Evolutionary conservation across 164 flowering plant species (phyloP), one percentile per base, ranked within the genome.

Genomic region (Aristolochia contorta): DNA sequence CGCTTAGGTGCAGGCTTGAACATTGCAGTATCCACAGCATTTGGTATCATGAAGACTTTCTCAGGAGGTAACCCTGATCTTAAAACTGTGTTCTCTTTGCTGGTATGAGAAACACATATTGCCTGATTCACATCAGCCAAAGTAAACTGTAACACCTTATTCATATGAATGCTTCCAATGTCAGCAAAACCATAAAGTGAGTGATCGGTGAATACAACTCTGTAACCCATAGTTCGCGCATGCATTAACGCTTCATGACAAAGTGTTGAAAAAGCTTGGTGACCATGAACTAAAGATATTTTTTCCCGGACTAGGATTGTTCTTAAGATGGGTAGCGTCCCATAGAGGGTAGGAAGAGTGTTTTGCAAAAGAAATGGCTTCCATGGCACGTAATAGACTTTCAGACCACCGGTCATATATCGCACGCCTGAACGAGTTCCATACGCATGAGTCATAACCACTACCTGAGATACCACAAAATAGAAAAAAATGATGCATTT

Each of bases 241-340:
- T 90, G 99, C 97, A 93, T 88, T 59, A 90, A 58, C 68, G 99
- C 97, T 74, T 93, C 96, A 65, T 90, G 97, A 67, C 97, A 88
- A 18, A 93, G 85, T 66, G 99, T 91, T 49, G 96, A 91, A 67
- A 91, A 93, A 48, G 97, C 99, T 76, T 91, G 99, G 75, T 91
- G 97, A 22, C 96, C 99, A 66, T 93, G 99, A 55, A 91, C 93
- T 71, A 93, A 56, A 1, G 95, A 68, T 62, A 91, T 85, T 19
- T 67, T 82, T 69, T 93, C 97, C 47, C 96, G 80, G 65, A 93
- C 68, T 53, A 93, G 83, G 59, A 93, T 84, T 25, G 84, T 88
- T 67, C 97, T 78, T 59, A 85, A 49, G 24, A 90, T 83, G 57
- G 99, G 91, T 65, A 93, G 89, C 22, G 96, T 88, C 47, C 97